Base-by-base conservation (phyloP, 108 stramenopile genomes). In the Skeletonema tropicum region DNA sequence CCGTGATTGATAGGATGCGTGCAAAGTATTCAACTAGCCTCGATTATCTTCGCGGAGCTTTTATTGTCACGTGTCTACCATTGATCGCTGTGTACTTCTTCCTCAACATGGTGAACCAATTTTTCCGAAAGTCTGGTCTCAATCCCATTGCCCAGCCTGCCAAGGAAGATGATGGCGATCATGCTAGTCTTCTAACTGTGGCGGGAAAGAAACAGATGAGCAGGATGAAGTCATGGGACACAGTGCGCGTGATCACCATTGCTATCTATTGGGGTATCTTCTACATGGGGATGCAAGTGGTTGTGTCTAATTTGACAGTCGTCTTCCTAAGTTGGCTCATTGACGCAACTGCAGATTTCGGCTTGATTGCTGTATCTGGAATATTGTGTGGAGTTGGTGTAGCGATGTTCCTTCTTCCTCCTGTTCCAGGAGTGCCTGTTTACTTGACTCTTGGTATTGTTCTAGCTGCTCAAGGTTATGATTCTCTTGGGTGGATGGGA, bases 391-490 rank as follows among this genome's bases (percentile, higher is more conserved):
- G 60, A 46, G 82, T 89, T 36, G 88, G 86, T 23, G 57, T 85
- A 26, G 35, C 71, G 19, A 82, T 89, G 83, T 90, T 90, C 62
- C 74, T 88, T 21, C 69, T 88, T 15, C 90, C 90, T 32, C 88
- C 88, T 12, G 86, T 90, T 19, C 90, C 90, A 26, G 87, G 87
- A 11, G 84, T 85, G 17, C 90, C 90, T 23, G 82, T 90, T 29
- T 90, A 90, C 68, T 62, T 88, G 68, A 76, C 85, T 15, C 77
- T 85, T 30, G 90, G 90, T 14, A 85, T 90, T 71, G 81, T 90
- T 3, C 65, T 88, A 49, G 49, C 82, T 1, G 77, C 78, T 3
- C 70, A 61, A 15, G 90, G 86, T 23, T 49, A 84, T 46, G 66
- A 77, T 1, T 48, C 62, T 7, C 57, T 88, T 14, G 78, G 85